Evolutionary conservation across 441 rosid genomes (phyloP).

Genomic region (Gossypium laxum): DNA sequence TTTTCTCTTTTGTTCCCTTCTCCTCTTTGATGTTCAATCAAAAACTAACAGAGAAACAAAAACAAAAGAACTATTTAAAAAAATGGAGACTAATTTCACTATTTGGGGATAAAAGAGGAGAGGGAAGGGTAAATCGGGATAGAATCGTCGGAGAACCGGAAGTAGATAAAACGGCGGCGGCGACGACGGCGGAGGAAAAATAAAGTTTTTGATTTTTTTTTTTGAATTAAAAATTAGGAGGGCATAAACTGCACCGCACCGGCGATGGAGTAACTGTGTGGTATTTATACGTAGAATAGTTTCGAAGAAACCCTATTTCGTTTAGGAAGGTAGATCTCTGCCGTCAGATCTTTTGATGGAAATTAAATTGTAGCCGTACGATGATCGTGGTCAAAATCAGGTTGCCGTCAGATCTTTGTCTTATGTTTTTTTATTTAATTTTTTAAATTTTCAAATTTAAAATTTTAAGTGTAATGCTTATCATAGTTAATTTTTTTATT

Average conservation of each 20-base stretch:
- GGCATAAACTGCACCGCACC: conserved; percentile 59
- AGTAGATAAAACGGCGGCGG: background rate
- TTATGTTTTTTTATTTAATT: background rate
- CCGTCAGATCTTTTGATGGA: conserved; percentile 18
- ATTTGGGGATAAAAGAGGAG: conserved; percentile 12
- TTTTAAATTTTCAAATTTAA: too few species aligned
- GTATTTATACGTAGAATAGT: conserved; percentile 18
- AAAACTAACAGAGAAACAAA: conserved; percentile 12
- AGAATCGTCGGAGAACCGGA: conserved; percentile 29
- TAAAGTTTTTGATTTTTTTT: conserved; percentile 3
- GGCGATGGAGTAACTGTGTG: background rate
- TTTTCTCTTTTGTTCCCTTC: conserved; percentile 14
- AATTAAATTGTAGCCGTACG: background rate
- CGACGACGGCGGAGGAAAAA: conserved; percentile 16
- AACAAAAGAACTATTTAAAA: background rate
- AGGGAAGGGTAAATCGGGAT: conserved; percentile 25
- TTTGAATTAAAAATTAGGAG: conserved; percentile 18
- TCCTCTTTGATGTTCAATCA: conserved; percentile 10
- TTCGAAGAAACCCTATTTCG: conserved; percentile 30
- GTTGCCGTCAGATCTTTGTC: background rate
- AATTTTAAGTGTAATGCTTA: too few species aligned
- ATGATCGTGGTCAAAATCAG: background rate
- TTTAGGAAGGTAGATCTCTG: background rate
- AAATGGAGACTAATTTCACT: background rate
- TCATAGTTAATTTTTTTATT: background rate